Conservation (phyloP, 176 grass and related monocot genomes). For the Canna indica region DNA sequence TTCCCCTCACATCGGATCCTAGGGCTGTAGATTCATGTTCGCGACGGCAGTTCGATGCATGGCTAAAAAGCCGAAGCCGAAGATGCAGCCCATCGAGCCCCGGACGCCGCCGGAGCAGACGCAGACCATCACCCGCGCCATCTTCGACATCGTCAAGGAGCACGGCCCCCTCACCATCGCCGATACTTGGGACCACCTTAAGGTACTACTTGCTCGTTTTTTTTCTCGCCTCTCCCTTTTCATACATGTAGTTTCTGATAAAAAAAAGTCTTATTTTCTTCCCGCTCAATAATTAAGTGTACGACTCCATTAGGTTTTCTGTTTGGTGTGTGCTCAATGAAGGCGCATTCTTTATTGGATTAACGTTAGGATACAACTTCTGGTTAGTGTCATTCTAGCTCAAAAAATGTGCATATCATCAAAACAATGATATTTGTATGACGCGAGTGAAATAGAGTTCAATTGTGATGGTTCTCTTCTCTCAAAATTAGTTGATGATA, state of each 20-base stretch:
- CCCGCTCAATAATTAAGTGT: neutral
- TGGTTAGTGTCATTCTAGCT: too few relatives aligned
- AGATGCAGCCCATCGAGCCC: constrained; percentile 83
- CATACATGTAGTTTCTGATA: neutral
- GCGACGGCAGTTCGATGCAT: constrained; percentile 50
- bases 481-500: neutral
- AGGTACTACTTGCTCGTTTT: constrained; percentile 23
- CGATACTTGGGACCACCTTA: constrained; percentile 77
- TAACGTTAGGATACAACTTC: too few relatives aligned
- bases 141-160: constrained; percentile 81
- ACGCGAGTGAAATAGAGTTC: neutral
- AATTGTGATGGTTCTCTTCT: neutral
- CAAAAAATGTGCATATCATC: too few relatives aligned
- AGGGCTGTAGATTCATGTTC: constrained; percentile 29
- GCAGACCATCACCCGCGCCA: constrained; percentile 67
- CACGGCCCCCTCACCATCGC: constrained; percentile 84
- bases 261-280: neutral
- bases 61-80: constrained; percentile 78
- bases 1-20: too few relatives aligned
- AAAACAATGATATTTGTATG: too few relatives aligned
- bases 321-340: neutral
- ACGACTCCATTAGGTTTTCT: neutral
- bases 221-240: neutral
- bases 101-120: constrained; percentile 62
- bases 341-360: too few relatives aligned